Evolutionary conservation across 2,329 filamentous ascomycete species (phyloP).

Genomic region (Trichoderma atroviride): DNA sequence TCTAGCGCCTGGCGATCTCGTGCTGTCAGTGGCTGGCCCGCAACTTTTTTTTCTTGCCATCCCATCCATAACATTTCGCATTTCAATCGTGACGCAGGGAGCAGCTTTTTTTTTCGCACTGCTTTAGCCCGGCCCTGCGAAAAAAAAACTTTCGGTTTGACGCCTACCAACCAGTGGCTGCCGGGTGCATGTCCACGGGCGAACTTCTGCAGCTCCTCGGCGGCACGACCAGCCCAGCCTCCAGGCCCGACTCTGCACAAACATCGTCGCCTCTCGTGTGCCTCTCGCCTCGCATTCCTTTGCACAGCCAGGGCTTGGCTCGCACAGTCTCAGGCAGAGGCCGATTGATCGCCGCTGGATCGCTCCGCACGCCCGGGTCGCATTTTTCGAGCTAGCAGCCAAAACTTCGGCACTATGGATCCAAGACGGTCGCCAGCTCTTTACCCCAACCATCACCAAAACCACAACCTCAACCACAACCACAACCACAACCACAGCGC

Average conservation of each 20-base stretch:
- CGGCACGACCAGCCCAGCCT: neutral
- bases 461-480: too few relatives aligned
- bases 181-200: slow-evolving; percentile 13
- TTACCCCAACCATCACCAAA: slow-evolving; percentile 26
- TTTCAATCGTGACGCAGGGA: neutral
- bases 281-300: neutral
- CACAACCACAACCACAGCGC: slow-evolving; percentile 11
- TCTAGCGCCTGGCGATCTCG: slow-evolving; percentile 21
- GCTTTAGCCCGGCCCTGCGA: slow-evolving; percentile 2
- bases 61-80: neutral
- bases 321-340: neutral
- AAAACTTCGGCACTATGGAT: slow-evolving; percentile 29
- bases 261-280: neutral
- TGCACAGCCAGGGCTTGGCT: slow-evolving; percentile 2
- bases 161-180: slow-evolving; percentile 9
- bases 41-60: neutral
- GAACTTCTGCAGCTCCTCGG: neutral
- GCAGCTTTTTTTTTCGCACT: neutral
- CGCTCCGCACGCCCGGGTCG: slow-evolving; percentile 22
- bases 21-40: slow-evolving; percentile 23
- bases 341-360: slow-evolving; percentile 19
- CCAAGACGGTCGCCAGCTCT: slow-evolving; percentile 28
- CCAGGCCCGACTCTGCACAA: neutral
- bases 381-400: slow-evolving; percentile 27
- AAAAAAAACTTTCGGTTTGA: slow-evolving; percentile 6